These are phyloP conservation scores for Colletotrichum australisinense DNA, from an alignment of 2,329 filamentous ascomycete species.

Conservation along the genomic window DNA sequence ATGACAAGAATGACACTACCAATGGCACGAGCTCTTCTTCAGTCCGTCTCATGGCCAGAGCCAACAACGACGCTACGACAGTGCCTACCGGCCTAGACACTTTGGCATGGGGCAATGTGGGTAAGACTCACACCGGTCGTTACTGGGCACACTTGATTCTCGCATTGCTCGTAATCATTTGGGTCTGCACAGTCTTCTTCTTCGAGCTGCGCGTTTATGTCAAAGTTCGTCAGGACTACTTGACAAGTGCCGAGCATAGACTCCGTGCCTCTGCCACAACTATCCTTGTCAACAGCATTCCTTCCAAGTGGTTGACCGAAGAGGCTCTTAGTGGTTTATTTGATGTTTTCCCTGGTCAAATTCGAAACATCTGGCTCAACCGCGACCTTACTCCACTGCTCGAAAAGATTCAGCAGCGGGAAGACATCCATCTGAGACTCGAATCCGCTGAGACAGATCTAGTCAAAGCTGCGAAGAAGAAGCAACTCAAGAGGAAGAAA, in stretches of 20 bases:
- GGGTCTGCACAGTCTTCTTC: conserved; percentile 90
- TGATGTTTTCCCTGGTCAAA: conserved; percentile 94
- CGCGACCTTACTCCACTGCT: conserved; percentile 85
- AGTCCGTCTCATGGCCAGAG: conserved; percentile 40
- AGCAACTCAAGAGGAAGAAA: conserved; percentile 75
- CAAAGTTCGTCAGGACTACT: conserved; percentile 91
- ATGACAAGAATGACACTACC: not conserved
- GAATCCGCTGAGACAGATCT: conserved; percentile 88
- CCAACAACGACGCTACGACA: conserved; percentile 38
- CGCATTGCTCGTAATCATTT: conserved; percentile 81
- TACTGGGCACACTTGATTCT: conserved; percentile 89
- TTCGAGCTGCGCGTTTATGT: conserved; percentile 88
- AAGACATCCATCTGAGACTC: conserved; percentile 76
- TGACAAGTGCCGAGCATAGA: conserved; percentile 95
- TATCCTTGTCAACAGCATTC: conserved; percentile 91
- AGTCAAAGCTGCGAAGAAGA: conserved; percentile 82
- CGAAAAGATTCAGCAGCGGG: conserved; percentile 83
- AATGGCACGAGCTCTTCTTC: conserved; percentile 39
- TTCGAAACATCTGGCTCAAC: conserved; percentile 97
- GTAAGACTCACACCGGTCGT: conserved; percentile 69
- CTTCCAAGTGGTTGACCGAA: conserved; percentile 87
- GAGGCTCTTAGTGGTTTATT: conserved; percentile 87
- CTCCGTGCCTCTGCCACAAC: conserved; percentile 94
- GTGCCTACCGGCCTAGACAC: conserved; percentile 76
- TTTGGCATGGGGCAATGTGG: conserved; percentile 90